Evolutionary conservation across 805 yeast genomes (phyloP).

Genomic region (Zygosaccharomyces bailii): DNA sequence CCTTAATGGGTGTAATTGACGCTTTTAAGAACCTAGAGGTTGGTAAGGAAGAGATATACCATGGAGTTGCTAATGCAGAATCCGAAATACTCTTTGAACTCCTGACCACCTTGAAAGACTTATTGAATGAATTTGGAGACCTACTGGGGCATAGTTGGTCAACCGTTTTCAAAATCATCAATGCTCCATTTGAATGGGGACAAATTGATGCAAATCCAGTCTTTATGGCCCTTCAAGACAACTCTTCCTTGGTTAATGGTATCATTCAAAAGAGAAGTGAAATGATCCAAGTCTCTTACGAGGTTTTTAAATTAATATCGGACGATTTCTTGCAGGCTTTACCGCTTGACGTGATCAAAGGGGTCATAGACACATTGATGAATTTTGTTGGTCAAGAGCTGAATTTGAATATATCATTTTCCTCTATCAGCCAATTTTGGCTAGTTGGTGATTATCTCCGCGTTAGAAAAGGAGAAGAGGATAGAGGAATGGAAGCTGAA

Average conservation of each 20-base stretch:
- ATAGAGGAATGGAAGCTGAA: conserved; percentile 3
- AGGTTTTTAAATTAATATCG: conserved; percentile 74
- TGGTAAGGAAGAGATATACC: conserved; percentile 35
- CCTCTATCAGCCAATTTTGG: conserved; percentile 92
- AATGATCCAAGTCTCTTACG: conserved; percentile 65
- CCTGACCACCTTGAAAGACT: conserved; percentile 60
- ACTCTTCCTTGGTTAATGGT: conserved; percentile 32
- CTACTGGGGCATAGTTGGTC: conserved; percentile 67
- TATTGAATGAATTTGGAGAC: conserved; percentile 77
- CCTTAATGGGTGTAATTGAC: conserved; percentile 46
- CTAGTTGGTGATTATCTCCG: conserved; percentile 74
- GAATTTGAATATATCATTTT: conserved; percentile 85
- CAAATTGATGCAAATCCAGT: conserved; percentile 22
- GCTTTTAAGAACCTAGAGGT: conserved; percentile 38
- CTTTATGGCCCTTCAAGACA: conserved; percentile 29
- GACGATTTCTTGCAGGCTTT: conserved; percentile 78
- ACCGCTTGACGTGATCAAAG: conserved; percentile 61
- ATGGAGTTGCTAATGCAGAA: conserved; percentile 48
- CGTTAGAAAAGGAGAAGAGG: conserved; percentile 15
- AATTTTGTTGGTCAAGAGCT: conserved; percentile 66
- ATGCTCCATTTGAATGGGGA: conserved; percentile 53
- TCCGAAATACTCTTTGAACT: conserved; percentile 62
- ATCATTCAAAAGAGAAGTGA: conserved; percentile 47
- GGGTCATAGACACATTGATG: conserved; percentile 66
- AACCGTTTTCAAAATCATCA: conserved; percentile 55